Base-by-base conservation (phyloP, 208 protist species). In the Trypanosoma mega region DNA sequence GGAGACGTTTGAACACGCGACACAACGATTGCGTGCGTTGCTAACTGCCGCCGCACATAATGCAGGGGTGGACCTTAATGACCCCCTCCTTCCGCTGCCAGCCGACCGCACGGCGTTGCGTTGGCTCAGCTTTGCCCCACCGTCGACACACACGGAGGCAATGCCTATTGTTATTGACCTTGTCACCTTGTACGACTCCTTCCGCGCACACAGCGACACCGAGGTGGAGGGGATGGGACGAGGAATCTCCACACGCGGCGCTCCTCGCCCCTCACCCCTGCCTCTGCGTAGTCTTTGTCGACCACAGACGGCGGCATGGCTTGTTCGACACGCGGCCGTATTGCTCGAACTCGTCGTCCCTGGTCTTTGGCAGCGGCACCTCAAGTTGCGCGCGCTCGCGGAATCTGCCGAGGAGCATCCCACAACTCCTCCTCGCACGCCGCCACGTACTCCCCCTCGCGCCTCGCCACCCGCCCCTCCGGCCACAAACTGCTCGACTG, bases 121-220 rank as follows among this genome's bases (percentile, higher is more conserved):
- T 39, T 86, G 78, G 82, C 39, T 90, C 6, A 64, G 63, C 12
- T 66, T 76, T 51, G 65, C 84, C 23, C 69, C 82, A 16, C 24
- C 50, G 5, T 72, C 74, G 30, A 70, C 71, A 45, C 72, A 76
- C 33, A 56, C 62, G 21, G 71, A 79, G n/a, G 66, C 79, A 29
- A 34, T 93, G 20, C 67, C 54, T 16, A 65, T 79, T 26, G 58
- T 85, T 50, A 34, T 80, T 31, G 81, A 82, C 63, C 72, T 93
- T 12, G 60, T 93, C 31, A 52, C 57, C 16, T 68, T 90, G 45
- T 85, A 71, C 72, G 87, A 93, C 60, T 87, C 81, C 65, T 87
- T 85, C 57, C 65, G 63, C 14, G 87, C 82, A 0, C 87, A 93
- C 68, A 90, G 76, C 66, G 87, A 93, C 34, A 75, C 70, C 24